Conservation (phyloP, 2,329 filamentous ascomycete genomes). For the Xylariaceae sp. region DNA sequence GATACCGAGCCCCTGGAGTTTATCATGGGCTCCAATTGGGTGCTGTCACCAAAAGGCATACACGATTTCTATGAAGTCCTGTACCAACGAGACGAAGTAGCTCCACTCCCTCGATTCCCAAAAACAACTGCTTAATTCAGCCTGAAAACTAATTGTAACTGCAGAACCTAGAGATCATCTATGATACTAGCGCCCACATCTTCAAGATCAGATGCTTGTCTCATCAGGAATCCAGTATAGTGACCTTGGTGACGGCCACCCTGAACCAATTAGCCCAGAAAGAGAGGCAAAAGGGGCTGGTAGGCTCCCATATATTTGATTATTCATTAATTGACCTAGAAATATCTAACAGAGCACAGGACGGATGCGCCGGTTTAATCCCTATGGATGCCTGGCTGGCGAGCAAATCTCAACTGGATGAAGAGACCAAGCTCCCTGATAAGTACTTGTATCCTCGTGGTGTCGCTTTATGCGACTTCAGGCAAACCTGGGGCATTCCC, state of each 20-base stretch:
- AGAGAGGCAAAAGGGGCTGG: constrained; percentile 5
- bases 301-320: not conserved
- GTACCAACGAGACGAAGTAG: constrained; percentile 14
- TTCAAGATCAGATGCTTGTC: constrained; percentile 16
- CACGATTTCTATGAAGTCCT: constrained; percentile 18
- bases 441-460: constrained; percentile 16
- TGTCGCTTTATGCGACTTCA: constrained; percentile 11
- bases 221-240: constrained; percentile 7
- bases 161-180: constrained; percentile 17
- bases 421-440: not conserved
- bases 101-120: not conserved
- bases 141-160: not conserved
- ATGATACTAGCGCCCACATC: constrained; percentile 5
- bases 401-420: not conserved
- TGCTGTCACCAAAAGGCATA: constrained; percentile 17
- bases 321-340: not conserved
- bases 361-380: not conserved
- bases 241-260: constrained; percentile 1
- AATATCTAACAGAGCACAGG: constrained; percentile 2
- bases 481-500: constrained; percentile 18
- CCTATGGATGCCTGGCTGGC: constrained; percentile 9
- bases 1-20: constrained; percentile 18
- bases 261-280: constrained; percentile 10
- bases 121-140: not conserved
- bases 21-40: constrained; percentile 21